Conservation (phyloP, 2,329 filamentous ascomycete species). For the Xylaria sp. region DNA sequence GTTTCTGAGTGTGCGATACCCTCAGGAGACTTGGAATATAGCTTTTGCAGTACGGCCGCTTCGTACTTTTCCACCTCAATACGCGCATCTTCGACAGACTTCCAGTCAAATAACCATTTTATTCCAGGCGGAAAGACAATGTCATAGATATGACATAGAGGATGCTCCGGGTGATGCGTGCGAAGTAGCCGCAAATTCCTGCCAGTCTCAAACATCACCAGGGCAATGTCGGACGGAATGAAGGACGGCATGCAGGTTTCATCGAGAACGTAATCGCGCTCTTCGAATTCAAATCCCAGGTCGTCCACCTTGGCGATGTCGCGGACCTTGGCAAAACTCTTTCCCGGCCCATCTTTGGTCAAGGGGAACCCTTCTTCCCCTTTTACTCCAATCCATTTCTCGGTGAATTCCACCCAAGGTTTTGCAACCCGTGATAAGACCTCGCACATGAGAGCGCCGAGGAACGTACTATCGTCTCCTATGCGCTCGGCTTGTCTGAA, state of each 20-base stretch:
- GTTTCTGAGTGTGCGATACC: background rate
- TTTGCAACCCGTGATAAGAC: slow-evolving; percentile 57
- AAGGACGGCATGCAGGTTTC: slow-evolving; percentile 64
- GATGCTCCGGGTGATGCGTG: slow-evolving; percentile 64
- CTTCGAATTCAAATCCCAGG: slow-evolving; percentile 51
- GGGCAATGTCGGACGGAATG: slow-evolving; percentile 62
- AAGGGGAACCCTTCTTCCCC: slow-evolving; percentile 51
- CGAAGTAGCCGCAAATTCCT: slow-evolving; percentile 69
- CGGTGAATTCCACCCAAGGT: slow-evolving; percentile 63
- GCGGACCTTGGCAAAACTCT: slow-evolving; percentile 57
- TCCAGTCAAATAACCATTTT: slow-evolving; percentile 68
- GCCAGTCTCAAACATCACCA: slow-evolving; percentile 72
- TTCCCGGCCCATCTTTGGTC: slow-evolving; percentile 44
- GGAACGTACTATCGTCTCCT: slow-evolving; percentile 56
- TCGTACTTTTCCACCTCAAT: slow-evolving; percentile 52
- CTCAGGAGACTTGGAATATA: slow-evolving; percentile 8
- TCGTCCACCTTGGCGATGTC: slow-evolving; percentile 52
- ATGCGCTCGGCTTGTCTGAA: slow-evolving; percentile 58
- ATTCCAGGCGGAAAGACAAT: slow-evolving; percentile 50
- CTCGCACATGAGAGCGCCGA: slow-evolving; percentile 61
- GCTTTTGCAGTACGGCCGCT: slow-evolving; percentile 32
- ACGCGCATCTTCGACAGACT: slow-evolving; percentile 60
- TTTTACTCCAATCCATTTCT: slow-evolving; percentile 70
- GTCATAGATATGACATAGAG: slow-evolving; percentile 52
- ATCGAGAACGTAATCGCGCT: slow-evolving; percentile 59